phyloP scores from a whole-genome alignment of 495 filamentous ascomycete genomes.

The Trypethelium eluteriae region DNA sequence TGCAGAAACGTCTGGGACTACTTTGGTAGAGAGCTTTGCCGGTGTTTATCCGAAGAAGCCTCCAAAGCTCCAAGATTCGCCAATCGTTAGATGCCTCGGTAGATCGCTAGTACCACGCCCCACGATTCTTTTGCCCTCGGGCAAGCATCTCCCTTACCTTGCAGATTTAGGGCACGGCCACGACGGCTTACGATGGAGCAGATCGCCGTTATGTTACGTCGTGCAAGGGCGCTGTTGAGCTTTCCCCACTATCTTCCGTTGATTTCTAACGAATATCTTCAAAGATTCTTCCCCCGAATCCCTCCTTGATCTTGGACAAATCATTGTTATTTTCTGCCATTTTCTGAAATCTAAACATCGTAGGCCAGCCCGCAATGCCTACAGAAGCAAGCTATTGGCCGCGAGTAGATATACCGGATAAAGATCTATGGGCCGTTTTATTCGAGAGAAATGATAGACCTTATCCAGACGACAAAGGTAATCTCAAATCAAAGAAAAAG shows the following conservation, averaged over 20 bases:
- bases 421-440: constrained; percentile 67
- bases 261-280: neutral
- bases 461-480: constrained; percentile 63
- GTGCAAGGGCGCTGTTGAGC: neutral
- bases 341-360: constrained; percentile 5
- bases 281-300: neutral
- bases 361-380: constrained; percentile 41
- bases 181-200: neutral
- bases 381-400: constrained; percentile 46
- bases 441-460: constrained; percentile 65
- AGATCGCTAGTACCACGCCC: neutral
- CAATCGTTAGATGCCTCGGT: neutral
- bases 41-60: neutral
- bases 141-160: too few relatives aligned
- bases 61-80: too few relatives aligned
- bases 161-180: neutral
- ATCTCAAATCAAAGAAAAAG: neutral
- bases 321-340: neutral
- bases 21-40: neutral
- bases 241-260: neutral
- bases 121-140: neutral
- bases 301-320: neutral
- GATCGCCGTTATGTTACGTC: neutral
- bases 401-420: constrained; percentile 52
- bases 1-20: neutral